Conservation (phyloP, 495 filamentous ascomycete genomes). For the Lichina pygmaea region DNA sequence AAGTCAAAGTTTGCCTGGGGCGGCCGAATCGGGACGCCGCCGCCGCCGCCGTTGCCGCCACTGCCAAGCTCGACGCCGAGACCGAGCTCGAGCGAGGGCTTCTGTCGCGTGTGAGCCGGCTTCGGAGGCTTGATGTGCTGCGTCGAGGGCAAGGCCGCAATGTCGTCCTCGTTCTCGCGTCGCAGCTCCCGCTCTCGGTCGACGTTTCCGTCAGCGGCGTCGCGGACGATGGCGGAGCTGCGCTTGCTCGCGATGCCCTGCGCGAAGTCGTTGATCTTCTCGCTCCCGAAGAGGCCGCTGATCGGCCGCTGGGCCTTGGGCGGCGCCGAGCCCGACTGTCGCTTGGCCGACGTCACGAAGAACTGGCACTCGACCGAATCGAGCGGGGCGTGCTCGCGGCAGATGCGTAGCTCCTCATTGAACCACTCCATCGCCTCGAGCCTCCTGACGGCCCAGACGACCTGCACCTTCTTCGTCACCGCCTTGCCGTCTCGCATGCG, state of each 20-base stretch:
- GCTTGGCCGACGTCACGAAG: conserved; percentile 56
- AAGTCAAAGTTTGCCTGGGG: conserved; percentile 32
- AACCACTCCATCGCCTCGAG: conserved; percentile 95
- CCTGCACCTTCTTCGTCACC: conserved; percentile 65
- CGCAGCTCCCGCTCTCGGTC: conserved; percentile 56
- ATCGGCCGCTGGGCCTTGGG: conserved; percentile 22
- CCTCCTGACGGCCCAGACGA: conserved; percentile 75
- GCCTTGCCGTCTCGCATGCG: conserved; percentile 83
- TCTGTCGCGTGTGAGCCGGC: conserved; percentile 1
- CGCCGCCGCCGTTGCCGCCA: conserved; percentile 6
- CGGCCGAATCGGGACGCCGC: conserved; percentile 4
- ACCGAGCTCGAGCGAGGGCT: neutral
- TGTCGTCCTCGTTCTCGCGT: conserved; percentile 62
- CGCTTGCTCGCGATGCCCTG: conserved; percentile 60
- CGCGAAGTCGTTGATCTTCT: conserved; percentile 61
- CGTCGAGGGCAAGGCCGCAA: conserved; percentile 45
- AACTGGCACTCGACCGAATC: conserved; percentile 79
- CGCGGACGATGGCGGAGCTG: conserved; percentile 50
- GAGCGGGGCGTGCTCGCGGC: conserved; percentile 57
- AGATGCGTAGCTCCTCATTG: conserved; percentile 77
- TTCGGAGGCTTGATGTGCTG: conserved; percentile 1
- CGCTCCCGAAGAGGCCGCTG: conserved; percentile 38
- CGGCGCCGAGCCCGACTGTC: conserved; percentile 10
- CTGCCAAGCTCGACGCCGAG: neutral
- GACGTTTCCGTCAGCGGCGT: conserved; percentile 53